These are phyloP conservation scores for Carallia brachiata DNA, from an alignment of 345 rosid species.

Conservation along the genomic window DNA sequence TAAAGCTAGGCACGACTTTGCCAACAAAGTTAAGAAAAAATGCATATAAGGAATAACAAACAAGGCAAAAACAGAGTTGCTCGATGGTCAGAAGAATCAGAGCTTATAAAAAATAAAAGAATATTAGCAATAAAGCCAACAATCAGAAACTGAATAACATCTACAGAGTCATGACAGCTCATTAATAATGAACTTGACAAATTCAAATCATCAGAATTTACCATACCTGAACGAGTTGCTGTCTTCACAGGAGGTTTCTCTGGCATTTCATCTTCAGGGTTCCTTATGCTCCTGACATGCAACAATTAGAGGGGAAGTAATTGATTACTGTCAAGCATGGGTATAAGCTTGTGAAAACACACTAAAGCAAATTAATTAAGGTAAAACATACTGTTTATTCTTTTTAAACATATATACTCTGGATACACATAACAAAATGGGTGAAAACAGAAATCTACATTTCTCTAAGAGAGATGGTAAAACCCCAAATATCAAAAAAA, in stretches of 20 bases:
- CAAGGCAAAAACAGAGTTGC: too few species aligned
- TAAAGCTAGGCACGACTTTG: neutral
- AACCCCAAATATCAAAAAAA: too few species aligned
- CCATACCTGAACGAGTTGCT: conserved; percentile 88
- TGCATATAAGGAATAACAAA: too few species aligned
- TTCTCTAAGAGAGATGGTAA: too few species aligned
- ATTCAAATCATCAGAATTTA: neutral
- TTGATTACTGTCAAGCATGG: neutral
- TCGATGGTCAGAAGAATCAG: too few species aligned
- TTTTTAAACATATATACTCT: neutral
- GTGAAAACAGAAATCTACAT: too few species aligned
- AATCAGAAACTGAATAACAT: neutral
- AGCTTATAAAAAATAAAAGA: too few species aligned
- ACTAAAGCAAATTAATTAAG: neutral
- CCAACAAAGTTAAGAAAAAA: too few species aligned
- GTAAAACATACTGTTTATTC: neutral
- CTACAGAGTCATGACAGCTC: neutral
- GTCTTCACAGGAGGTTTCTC: conserved; percentile 82
- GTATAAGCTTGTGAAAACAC: neutral
- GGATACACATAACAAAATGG: neutral
- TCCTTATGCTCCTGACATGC: conserved; percentile 64
- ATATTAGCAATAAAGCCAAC: too few species aligned
- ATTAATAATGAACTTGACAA: neutral
- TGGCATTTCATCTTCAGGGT: conserved; percentile 83
- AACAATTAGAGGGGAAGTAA: conserved; percentile 5